Evolutionary conservation across 768 basidiomycete species (phyloP).

Genomic region (Tylopilus rubrobrunneus): DNA sequence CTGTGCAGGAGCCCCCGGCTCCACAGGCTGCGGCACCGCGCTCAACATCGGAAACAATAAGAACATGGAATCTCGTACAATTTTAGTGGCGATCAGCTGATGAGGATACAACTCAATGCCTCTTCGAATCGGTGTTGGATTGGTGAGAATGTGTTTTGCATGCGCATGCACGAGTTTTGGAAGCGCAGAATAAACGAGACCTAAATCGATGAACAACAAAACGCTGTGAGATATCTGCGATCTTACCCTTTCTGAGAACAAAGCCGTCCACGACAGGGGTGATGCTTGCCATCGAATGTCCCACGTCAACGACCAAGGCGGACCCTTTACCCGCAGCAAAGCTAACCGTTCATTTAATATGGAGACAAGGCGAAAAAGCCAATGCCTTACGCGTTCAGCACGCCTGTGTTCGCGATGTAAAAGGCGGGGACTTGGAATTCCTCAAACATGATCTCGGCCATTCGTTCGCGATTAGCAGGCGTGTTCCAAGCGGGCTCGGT

Average conservation of each 20-base stretch:
- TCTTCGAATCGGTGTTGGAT: constrained; percentile 44
- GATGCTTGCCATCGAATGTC: constrained; percentile 83
- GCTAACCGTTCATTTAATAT: constrained; percentile 37
- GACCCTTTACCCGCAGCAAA: constrained; percentile 97
- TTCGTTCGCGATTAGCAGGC: constrained; percentile 82
- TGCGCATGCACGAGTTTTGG: constrained; percentile 80
- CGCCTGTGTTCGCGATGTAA: constrained; percentile 93
- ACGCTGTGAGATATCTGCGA: not conserved
- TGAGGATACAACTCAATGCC: constrained; percentile 75
- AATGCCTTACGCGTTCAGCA: constrained; percentile 78
- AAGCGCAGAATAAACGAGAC: constrained; percentile 70
- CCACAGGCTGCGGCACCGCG: constrained; percentile 59
- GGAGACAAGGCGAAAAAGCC: not conserved
- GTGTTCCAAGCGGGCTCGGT: constrained; percentile 99
- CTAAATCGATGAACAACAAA: constrained; percentile 37
- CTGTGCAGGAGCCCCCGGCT: constrained; percentile 58
- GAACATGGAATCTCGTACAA: constrained; percentile 36
- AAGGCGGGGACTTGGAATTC: constrained; percentile 93
- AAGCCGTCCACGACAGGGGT: constrained; percentile 98
- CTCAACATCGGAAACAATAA: constrained; percentile 5
- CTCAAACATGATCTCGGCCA: constrained; percentile 98
- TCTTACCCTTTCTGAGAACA: constrained; percentile 86
- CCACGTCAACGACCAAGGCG: constrained; percentile 94
- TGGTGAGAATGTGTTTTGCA: constrained; percentile 62
- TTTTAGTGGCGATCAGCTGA: constrained; percentile 84